Base-by-base conservation (phyloP, 1,139 yeast species). In the Zygosaccharomyces pseudobailii region DNA sequence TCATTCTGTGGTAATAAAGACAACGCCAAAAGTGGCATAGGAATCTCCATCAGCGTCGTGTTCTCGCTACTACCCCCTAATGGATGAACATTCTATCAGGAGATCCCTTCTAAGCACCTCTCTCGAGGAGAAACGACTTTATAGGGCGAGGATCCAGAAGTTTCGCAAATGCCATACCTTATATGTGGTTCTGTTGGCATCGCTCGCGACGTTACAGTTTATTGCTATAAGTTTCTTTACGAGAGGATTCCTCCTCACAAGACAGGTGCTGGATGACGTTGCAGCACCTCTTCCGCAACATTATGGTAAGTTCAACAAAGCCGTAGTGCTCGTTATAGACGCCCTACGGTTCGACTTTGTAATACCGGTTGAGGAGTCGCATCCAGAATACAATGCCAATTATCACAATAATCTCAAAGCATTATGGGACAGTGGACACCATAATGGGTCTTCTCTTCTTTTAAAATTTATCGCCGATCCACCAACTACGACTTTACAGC, bases 401-500 rank as follows among this genome's bases (percentile, higher is more conserved):
- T 75, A 71, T 63, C 92, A 84, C 61, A 86, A 88, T 64, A 76
- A 84, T 51, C 71, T 92, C 50, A 82, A 85, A 0, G 65, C 83
- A 0, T 71, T 88, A 31, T 76, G 84, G 53, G 78, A 82, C 6
- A 68, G 76, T 36, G 50, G 66, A 1, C 56, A 72, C n/a, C 82
- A 85, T 0, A 74, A 76, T 43, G 76, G 82, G 51, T 59, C 63
- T 4, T 80, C 95, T 0, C 63, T 86, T 3, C 70, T 92, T 24
- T 71, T 87, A 56, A 87, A 88, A 63, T 92, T 94, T 62, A 71
- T 90, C 40, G 96, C 98, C 0, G 98, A 94, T 66, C 97, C 98
- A 2, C 99, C 98, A 7, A 94, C 98, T 0, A 94, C 97, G 0
- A 94, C 99, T 0, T 71, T 94, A 34, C 98, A 94, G 65, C 72